Percentiles rank a stretch among this genome's conserved stretches.
phyloP scores from a whole-genome alignment of 257 asterid species.

The Lantana camara region DNA sequence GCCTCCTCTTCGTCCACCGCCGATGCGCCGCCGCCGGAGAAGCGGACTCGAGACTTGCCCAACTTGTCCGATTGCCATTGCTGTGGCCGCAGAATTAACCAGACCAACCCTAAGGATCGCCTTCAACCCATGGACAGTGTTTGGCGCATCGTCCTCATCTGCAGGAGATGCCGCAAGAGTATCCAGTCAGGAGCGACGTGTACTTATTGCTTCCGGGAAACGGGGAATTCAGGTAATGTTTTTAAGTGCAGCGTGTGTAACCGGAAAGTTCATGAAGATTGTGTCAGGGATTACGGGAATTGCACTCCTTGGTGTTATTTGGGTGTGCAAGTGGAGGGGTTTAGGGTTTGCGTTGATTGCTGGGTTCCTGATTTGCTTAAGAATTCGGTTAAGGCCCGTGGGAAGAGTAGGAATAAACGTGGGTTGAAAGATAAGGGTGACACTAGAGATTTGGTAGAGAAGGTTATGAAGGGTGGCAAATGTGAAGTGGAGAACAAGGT shows the following conservation, averaged over 20 bases:
- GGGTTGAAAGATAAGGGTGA: constrained; percentile 32
- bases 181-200: constrained; percentile 55
- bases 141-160: constrained; percentile 90
- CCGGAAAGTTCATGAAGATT: constrained; percentile 56
- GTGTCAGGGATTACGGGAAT: constrained; percentile 50
- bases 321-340: constrained; percentile 37
- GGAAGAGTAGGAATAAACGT: constrained; percentile 35
- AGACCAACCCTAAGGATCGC: constrained; percentile 67
- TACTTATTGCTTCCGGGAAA: constrained; percentile 66
- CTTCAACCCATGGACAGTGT: constrained; percentile 72
- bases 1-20: constrained; percentile 46
- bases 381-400: constrained; percentile 42
- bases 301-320: constrained; percentile 73
- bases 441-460: constrained; percentile 28
- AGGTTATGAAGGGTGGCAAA: constrained; percentile 33
- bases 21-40: constrained; percentile 33
- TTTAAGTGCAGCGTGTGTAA: constrained; percentile 53
- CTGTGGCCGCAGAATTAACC: constrained; percentile 59
- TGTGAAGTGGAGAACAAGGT: constrained; percentile 35
- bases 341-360: constrained; percentile 78
- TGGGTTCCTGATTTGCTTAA: constrained; percentile 84
- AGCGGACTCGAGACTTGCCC: constrained; percentile 72
- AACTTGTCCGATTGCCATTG: constrained; percentile 84
- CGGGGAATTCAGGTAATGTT: constrained; percentile 45
- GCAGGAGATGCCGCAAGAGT: constrained; percentile 57